Evolutionary conservation across 2,329 filamentous ascomycete genomes (phyloP).

Genomic region (Colletotrichum sp.): DNA sequence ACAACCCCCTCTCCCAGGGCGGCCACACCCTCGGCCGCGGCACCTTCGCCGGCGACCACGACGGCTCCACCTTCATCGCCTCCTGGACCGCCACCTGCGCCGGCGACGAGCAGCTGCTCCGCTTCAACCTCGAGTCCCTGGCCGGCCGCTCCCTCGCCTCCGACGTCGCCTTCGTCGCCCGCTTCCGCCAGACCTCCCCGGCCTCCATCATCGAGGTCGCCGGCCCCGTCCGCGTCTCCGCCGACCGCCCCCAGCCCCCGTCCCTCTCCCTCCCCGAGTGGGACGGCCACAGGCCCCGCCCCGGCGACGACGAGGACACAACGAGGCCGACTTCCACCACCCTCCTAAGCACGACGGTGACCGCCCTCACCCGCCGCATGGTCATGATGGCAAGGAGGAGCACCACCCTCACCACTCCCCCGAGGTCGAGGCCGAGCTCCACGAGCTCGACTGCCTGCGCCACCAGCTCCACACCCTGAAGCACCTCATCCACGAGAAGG

Average conservation of each 20-base stretch:
- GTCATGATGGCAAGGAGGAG: not conserved
- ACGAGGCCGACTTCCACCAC: not conserved
- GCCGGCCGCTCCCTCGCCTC: constrained; percentile 44
- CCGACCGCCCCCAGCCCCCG: not conserved
- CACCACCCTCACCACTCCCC: constrained; percentile 26
- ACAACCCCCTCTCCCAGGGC: constrained; percentile 44
- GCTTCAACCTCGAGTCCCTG: constrained; percentile 46
- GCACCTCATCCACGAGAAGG: constrained; percentile 46
- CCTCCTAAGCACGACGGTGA: not conserved
- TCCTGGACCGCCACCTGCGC: constrained; percentile 55
- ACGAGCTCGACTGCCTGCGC: constrained; percentile 48
- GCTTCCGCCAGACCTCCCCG: constrained; percentile 52
- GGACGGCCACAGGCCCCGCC: constrained; percentile 18
- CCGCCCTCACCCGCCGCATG: not conserved
- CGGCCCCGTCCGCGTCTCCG: constrained; percentile 31
- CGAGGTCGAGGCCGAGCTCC: constrained; percentile 46
- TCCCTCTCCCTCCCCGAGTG: constrained; percentile 8
- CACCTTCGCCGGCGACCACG: constrained; percentile 38
- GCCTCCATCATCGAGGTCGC: constrained; percentile 47
- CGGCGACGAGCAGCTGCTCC: constrained; percentile 48
- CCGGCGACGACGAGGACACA: constrained; percentile 12
- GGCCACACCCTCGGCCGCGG: constrained; percentile 46
- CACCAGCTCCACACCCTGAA: constrained; percentile 46
- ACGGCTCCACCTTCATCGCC: constrained; percentile 43
- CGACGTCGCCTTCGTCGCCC: constrained; percentile 42